These are phyloP conservation scores for Extremus antarcticus DNA, from an alignment of 495 filamentous ascomycete genomes.

Conservation along the genomic window DNA sequence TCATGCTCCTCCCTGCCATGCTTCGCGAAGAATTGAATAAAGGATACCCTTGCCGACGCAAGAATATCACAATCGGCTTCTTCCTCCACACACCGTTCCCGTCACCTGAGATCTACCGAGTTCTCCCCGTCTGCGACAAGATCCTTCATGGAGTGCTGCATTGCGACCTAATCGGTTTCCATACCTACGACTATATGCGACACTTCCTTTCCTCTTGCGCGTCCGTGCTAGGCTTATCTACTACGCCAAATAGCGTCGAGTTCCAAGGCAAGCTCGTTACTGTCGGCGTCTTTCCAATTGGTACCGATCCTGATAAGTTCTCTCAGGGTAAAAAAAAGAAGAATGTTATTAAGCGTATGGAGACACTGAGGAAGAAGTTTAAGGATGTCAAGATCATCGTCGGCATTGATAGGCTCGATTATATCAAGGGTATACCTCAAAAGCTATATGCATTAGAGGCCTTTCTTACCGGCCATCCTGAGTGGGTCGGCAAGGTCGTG, in stretches of 20 bases:
- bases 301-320: slow-evolving; percentile 92
- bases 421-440: slow-evolving; percentile 87
- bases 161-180: slow-evolving; percentile 80
- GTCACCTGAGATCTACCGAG: slow-evolving; percentile 76
- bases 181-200: slow-evolving; percentile 81
- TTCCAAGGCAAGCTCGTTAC: slow-evolving; percentile 61
- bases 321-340: slow-evolving; percentile 69
- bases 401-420: slow-evolving; percentile 84
- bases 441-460: slow-evolving; percentile 81
- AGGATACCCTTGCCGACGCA: slow-evolving; percentile 39
- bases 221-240: slow-evolving; percentile 60
- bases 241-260: slow-evolving; percentile 70
- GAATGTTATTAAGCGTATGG: slow-evolving; percentile 66
- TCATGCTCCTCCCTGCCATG: slow-evolving; percentile 79
- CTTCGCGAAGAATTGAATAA: slow-evolving; percentile 61
- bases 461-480: slow-evolving; percentile 78
- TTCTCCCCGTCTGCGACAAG: slow-evolving; percentile 71
- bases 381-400: slow-evolving; percentile 78
- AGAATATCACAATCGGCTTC: slow-evolving; percentile 62
- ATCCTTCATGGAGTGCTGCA: slow-evolving; percentile 66
- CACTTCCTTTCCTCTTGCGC: slow-evolving; percentile 81
- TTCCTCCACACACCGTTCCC: slow-evolving; percentile 91
- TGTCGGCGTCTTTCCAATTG: slow-evolving; percentile 76
- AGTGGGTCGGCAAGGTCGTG: slow-evolving; percentile 78
- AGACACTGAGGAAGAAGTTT: slow-evolving; percentile 62